Evolutionary conservation across 192 early-diverging fungal genomes (phyloP), one percentile per base, ranked within the genome.

Genomic region (Mortierella hygrophila): DNA sequence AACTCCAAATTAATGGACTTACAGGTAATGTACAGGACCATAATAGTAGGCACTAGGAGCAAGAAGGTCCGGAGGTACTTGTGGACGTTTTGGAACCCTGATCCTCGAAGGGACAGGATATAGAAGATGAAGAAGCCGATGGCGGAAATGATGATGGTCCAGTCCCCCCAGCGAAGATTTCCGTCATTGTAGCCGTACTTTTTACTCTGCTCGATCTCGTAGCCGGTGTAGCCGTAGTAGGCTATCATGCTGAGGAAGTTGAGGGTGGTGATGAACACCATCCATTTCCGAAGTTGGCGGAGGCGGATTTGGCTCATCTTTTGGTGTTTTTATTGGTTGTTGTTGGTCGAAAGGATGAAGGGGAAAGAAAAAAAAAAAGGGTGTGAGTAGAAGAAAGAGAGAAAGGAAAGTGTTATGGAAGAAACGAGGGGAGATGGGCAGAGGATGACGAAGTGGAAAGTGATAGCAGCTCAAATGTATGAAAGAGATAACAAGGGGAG

Each of bases 21-120:
- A n/a, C 52, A 41, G 52, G 13, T 70, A 40, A 78, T 23, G n/a
- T 70, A 47, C n/a, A 72, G 49, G n/a, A 71, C 11, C 29, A 78
- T 5, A 4, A 54, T 40, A 11, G 35, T 38, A 20, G 49, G 4
- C 38, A 57, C 26, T n/a, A 78, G 38, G 6, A 78, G 8, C 26
- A 71, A 52, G 35, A 71, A 57, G 3, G 68, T 52, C 7, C 52
- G 32, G n/a, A 42, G 18, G 16, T n/a, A 70, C n/a, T 71, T 78
- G 52, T 71, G 41, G 38, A 78, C 6, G 13, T 38, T 13, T 16
- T 42, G 68, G 20, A 52, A 52, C 6, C 49, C n/a, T 32, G 68
- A 38, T 8, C 76, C 76, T 13, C 49, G 42, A 35, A 78, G 29
- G 37, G 68, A 23, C 20, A 70, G 70, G 5, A 70, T 70, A 47